phyloP scores from a whole-genome alignment of 2,329 filamentous ascomycete genomes.

The Myriosclerotinia curreyana region DNA sequence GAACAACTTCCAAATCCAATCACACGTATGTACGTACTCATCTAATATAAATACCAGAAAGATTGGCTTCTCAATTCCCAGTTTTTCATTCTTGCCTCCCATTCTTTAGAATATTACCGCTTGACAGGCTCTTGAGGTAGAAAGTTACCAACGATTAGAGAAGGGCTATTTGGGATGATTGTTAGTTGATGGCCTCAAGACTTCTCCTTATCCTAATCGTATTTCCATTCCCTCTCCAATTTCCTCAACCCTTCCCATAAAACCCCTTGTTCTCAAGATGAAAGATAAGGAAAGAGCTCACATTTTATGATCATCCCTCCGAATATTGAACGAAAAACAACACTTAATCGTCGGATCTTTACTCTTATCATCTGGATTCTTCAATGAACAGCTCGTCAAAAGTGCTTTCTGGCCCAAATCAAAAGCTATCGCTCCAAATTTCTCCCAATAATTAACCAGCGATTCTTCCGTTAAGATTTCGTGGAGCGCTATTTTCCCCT shows the following conservation, averaged over 20 bases:
- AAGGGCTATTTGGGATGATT: constrained; percentile 58
- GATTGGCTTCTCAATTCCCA: neutral
- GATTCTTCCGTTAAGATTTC: constrained; percentile 95
- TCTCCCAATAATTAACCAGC: constrained; percentile 96
- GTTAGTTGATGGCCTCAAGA: neutral
- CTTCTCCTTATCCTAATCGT: neutral
- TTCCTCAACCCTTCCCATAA: neutral
- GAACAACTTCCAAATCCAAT: neutral
- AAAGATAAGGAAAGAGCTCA: constrained; percentile 49
- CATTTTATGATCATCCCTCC: constrained; percentile 94
- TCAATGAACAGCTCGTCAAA: constrained; percentile 86
- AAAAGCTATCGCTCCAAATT: constrained; percentile 97
- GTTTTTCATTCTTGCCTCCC: constrained; percentile 23
- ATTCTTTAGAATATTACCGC: constrained; percentile 39
- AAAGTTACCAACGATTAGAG: constrained; percentile 95
- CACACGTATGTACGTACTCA: constrained; percentile 18
- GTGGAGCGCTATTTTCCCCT: constrained; percentile 93
- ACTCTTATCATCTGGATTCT: constrained; percentile 70
- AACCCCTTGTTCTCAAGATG: too few species aligned
- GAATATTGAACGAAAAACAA: constrained; percentile 96
- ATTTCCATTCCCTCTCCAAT: neutral
- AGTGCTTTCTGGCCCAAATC: constrained; percentile 92
- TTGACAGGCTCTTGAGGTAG: constrained; percentile 72
- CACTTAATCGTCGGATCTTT: constrained; percentile 77
- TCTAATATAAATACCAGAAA: constrained; percentile 16